phyloP scores from a whole-genome alignment of 2,329 filamentous ascomycete genomes.

The Coccinonectria pachysandricola region DNA sequence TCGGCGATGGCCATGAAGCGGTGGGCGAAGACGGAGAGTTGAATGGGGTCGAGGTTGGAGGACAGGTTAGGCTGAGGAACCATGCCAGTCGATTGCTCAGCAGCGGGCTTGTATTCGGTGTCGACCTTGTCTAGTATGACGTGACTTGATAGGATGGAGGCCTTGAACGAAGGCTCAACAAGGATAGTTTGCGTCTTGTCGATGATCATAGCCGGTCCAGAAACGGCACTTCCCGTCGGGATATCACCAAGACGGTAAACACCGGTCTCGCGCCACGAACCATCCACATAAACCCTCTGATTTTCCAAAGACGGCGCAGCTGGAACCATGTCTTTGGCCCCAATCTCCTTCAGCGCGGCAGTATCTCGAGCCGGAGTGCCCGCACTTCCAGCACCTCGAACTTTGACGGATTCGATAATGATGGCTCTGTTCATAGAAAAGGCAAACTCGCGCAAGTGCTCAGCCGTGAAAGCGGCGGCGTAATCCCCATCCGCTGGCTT shows the following conservation, averaged over 20 bases:
- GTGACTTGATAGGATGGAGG: constrained; percentile 20
- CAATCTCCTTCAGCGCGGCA: background rate
- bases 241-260: constrained; percentile 4
- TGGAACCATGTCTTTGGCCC: background rate
- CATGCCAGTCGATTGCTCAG: constrained; percentile 1
- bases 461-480: constrained; percentile 23
- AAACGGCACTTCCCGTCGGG: constrained; percentile 3
- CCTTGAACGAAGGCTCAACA: constrained; percentile 17
- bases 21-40: constrained; percentile 44
- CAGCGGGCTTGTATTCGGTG: background rate
- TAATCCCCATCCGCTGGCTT: constrained; percentile 26
- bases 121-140: constrained; percentile 19
- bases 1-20: constrained; percentile 50
- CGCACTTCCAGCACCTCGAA: constrained; percentile 9
- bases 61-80: background rate
- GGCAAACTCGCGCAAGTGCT: constrained; percentile 30
- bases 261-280: constrained; percentile 3
- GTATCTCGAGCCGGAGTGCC: background rate
- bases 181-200: constrained; percentile 23
- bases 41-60: constrained; percentile 33
- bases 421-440: constrained; percentile 28
- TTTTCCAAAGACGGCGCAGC: background rate
- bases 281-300: constrained; percentile 6
- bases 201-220: constrained; percentile 23
- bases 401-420: constrained; percentile 29